Conservation (phyloP, 2,329 filamentous ascomycete species). For the Exophiala aquamarina region DNA sequence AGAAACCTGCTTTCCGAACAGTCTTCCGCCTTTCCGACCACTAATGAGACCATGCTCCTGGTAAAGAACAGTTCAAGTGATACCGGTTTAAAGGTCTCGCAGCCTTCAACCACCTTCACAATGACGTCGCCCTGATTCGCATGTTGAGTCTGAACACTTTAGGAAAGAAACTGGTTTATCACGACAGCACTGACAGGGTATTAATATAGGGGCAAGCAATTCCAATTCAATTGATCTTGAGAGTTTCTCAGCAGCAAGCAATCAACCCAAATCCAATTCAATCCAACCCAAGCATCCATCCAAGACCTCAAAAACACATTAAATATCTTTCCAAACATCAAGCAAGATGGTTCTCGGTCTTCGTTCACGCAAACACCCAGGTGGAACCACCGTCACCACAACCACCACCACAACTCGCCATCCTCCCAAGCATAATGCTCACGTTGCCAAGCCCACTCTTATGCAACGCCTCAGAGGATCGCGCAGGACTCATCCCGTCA, state of each 20-base stretch:
- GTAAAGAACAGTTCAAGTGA: too few relatives aligned
- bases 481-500: conserved; percentile 38
- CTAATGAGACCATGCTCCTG: too few relatives aligned
- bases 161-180: neutral
- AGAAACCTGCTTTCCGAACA: conserved; percentile 16
- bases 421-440: neutral
- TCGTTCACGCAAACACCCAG: conserved; percentile 10
- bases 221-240: neutral
- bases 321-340: neutral
- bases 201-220: neutral
- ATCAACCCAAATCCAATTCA: neutral
- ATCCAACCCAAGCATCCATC: neutral
- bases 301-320: neutral
- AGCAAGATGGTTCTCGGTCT: conserved; percentile 21
- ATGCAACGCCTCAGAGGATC: conserved; percentile 55
- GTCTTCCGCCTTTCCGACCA: too few relatives aligned
- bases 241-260: neutral
- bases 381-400: conserved; percentile 21
- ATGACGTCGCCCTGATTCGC: conserved; percentile 5
- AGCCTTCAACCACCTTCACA: too few relatives aligned
- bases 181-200: neutral
- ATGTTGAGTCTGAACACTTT: neutral
- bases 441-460: conserved; percentile 48
- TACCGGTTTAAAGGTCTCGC: too few relatives aligned
- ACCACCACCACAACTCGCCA: conserved; percentile 12